Conservation (phyloP, 2,329 filamentous ascomycete genomes). For the Penicillium frequentans region DNA sequence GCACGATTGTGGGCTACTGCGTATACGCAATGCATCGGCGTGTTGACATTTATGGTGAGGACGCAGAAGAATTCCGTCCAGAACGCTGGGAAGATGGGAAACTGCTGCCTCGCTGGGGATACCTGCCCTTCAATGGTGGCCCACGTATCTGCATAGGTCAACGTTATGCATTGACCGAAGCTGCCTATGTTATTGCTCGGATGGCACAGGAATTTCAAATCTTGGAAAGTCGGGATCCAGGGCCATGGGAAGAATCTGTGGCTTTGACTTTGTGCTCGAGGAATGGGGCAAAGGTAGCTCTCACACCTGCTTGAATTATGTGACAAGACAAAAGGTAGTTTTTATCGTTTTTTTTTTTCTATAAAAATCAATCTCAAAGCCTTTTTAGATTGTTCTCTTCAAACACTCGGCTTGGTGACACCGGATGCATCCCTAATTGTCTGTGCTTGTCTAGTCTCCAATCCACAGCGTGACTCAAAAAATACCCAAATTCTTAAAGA, state of each 20-base stretch:
- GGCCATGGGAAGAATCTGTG: not conserved
- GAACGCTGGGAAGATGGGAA: conserved; percentile 34
- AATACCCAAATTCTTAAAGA: not conserved
- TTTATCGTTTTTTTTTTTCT: no score
- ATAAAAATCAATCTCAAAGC: not conserved
- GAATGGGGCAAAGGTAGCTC: not conserved
- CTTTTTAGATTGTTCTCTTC: not conserved
- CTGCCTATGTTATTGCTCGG: not conserved
- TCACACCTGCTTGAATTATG: not conserved
- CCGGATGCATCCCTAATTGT: not conserved
- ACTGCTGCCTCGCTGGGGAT: conserved; percentile 35
- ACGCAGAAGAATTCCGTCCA: conserved; percentile 48
- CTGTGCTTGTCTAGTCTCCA: not conserved
- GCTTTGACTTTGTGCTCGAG: not conserved
- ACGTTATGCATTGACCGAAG: conserved; percentile 5
- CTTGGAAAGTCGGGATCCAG: not conserved
- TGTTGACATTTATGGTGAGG: conserved; percentile 44
- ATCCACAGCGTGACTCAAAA: not conserved
- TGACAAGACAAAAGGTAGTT: no score
- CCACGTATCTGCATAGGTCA: conserved; percentile 30
- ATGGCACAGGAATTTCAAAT: not conserved
- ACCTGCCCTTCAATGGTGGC: conserved; percentile 31
- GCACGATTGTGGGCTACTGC: conserved; percentile 64
- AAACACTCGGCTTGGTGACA: no score
- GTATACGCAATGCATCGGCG: conserved; percentile 72